These are phyloP conservation scores for Chytridium lagenaria DNA, from an alignment of 371 early-diverging fungal species.

Conservation along the genomic window DNA sequence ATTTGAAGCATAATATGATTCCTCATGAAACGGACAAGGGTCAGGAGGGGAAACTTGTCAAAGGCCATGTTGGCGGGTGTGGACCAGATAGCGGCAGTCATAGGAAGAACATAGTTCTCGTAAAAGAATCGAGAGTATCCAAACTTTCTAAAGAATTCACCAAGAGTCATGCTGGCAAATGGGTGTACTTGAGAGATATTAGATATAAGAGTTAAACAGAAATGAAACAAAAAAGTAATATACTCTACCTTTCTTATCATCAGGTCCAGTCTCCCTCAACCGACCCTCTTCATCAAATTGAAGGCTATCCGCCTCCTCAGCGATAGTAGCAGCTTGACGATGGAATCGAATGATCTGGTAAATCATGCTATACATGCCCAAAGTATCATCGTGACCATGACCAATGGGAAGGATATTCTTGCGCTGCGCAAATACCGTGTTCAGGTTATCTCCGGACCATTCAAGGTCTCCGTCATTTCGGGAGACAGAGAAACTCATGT, in stretches of 20 bases:
- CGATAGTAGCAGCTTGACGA: constrained; percentile 53
- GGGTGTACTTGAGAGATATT: constrained; percentile 42
- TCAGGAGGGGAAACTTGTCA: constrained; percentile 60
- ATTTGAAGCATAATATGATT: constrained; percentile 66
- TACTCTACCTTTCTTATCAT: constrained; percentile 23
- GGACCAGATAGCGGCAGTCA: constrained; percentile 70
- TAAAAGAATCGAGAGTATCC: constrained; percentile 60
- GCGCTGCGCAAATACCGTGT: constrained; percentile 60
- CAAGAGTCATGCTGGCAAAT: constrained; percentile 49
- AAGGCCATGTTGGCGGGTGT: constrained; percentile 63
- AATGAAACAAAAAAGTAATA: neutral
- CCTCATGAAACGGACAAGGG: constrained; percentile 65
- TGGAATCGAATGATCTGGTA: constrained; percentile 62
- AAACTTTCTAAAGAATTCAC: constrained; percentile 55
- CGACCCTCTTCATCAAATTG: constrained; percentile 45
- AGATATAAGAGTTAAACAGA: neutral
- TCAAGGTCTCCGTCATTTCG: constrained; percentile 66
- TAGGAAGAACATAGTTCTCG: constrained; percentile 64
- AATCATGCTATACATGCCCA: constrained; percentile 57
- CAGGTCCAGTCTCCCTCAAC: constrained; percentile 16
- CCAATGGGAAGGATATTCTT: constrained; percentile 50
- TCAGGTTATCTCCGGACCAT: constrained; percentile 63
- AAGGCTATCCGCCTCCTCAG: constrained; percentile 46
- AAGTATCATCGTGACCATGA: constrained; percentile 21
- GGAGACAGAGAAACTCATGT: constrained; percentile 67